phyloP scores from a whole-genome alignment of 176 grass and related monocot genomes.

The Alloteropsis semialata region DNA sequence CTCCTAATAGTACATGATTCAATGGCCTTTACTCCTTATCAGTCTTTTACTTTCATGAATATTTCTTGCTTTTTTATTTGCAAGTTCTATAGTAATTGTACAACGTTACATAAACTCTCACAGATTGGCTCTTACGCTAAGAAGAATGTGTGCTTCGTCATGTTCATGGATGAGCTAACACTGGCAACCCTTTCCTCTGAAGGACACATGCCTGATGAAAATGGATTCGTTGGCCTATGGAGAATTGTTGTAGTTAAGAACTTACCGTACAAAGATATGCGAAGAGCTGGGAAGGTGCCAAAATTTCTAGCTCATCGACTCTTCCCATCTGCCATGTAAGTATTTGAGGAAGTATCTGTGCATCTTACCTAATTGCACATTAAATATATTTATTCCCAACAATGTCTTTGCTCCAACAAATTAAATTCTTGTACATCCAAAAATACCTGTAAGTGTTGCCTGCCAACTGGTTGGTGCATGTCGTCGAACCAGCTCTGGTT shows the following conservation, averaged over 20 bases:
- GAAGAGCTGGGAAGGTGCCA: conserved; percentile 84
- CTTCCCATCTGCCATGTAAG: conserved; percentile 81
- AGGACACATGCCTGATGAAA: conserved; percentile 64
- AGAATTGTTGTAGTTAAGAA: conserved; percentile 74
- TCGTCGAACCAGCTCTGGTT: neutral
- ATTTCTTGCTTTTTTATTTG: neutral
- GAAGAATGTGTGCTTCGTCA: conserved; percentile 92
- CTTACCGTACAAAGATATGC: conserved; percentile 75
- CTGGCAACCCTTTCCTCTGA: conserved; percentile 77
- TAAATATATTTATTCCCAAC: conserved; percentile 16
- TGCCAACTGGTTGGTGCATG: neutral
- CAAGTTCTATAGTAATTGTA: conserved; percentile 23
- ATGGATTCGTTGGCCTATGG: conserved; percentile 77
- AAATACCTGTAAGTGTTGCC: neutral
- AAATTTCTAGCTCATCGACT: conserved; percentile 86
- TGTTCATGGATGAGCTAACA: conserved; percentile 92
- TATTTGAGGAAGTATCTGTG: neutral
- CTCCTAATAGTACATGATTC: neutral
- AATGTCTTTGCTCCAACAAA: neutral
- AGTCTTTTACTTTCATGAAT: conserved; percentile 7
- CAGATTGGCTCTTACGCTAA: conserved; percentile 76
- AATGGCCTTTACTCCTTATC: neutral
- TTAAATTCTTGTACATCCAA: neutral
- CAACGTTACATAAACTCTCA: conserved; percentile 41
- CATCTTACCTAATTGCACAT: conserved; percentile 4